Evolutionary conservation across 331 rosid species (phyloP), one percentile per base, ranked within the genome.

Genomic region (Rhamnella rubrinervis): DNA sequence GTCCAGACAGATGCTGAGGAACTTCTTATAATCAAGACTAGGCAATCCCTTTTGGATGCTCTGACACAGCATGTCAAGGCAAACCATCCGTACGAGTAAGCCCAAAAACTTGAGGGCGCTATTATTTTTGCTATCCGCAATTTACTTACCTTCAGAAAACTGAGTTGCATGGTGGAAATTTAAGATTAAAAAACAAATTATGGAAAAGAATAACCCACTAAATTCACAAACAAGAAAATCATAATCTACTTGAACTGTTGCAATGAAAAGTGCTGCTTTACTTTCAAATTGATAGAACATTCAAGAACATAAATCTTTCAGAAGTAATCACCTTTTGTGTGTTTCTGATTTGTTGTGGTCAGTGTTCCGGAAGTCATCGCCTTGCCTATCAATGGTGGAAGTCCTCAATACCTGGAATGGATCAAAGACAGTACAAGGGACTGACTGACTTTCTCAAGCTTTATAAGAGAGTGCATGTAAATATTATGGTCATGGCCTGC

Each of bases 341-440:
- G 20, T 72, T 61, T 13, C 46, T 46, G 37, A 61, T 55, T 39
- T 62, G 55, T 71, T 28, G 71, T 67, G 8, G 3, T 67, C 88
- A 93, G 98, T 13, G 95, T 89, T 60, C 98, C 98, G 1, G 97
- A 95, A 85, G 98, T 95, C 59, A 91, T 95, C 35, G 86, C 97
- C 65, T 82, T 95, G 57, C 96, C 97, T 31, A 89, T 95, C 75
- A 84, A 87, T 1, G 96, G 97, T 13, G 98, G 98, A 67, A 89
- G 85, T 74, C 81, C 78, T 37, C 78, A 78, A 63, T 95, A 95
- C 80, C 81, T 95, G 44, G 97, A 91, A 63, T 95, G 97, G 98
- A 49, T 95, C 57, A 91, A 91, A 77, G 86, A 82, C 82, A 95
- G 91, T 88, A 95, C 98, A 8, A 85, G 86, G 77, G 95, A 89